These are phyloP conservation scores for Lecanicillium sp. DNA, from an alignment of 2,329 filamentous ascomycete genomes.

Conservation along the genomic window DNA sequence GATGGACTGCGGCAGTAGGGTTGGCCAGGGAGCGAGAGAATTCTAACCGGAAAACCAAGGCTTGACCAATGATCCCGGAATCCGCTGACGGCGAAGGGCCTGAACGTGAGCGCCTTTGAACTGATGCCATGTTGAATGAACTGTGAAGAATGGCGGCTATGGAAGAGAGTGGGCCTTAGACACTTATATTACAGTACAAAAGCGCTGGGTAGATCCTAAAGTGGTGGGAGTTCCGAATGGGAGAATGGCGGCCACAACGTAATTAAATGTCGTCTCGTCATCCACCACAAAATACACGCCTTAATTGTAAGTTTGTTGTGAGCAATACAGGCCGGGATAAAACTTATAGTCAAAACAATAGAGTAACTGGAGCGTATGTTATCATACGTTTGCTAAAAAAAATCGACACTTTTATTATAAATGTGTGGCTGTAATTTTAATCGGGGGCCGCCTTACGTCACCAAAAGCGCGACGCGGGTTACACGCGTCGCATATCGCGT, in stretches of 20 bases:
- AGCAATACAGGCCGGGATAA: no score
- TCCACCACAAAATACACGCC: no score
- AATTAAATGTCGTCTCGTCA: no score
- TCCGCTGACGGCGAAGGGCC: not conserved
- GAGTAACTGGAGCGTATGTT: no score
- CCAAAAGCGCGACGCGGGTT: no score
- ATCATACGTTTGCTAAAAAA: no score
- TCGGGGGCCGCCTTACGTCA: no score
- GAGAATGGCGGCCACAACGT: not conserved
- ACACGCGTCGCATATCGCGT: no score
- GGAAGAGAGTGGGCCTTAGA: not conserved
- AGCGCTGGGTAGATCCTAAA: not conserved
- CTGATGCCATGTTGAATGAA: not conserved
- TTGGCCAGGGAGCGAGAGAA: not conserved
- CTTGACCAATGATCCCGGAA: not conserved
- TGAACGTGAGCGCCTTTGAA: not conserved
- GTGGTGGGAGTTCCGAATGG: not conserved
- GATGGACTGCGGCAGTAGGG: not conserved
- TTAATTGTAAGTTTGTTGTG: no score
- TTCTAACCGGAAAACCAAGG: not conserved
- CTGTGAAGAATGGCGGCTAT: not conserved
- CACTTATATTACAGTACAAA: not conserved
- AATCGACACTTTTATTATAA: no score
- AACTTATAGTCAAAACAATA: no score
- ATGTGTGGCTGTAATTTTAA: no score